Evolutionary conservation across 768 basidiomycete genomes (phyloP).

Genomic region (Coprinopsis sp.): DNA sequence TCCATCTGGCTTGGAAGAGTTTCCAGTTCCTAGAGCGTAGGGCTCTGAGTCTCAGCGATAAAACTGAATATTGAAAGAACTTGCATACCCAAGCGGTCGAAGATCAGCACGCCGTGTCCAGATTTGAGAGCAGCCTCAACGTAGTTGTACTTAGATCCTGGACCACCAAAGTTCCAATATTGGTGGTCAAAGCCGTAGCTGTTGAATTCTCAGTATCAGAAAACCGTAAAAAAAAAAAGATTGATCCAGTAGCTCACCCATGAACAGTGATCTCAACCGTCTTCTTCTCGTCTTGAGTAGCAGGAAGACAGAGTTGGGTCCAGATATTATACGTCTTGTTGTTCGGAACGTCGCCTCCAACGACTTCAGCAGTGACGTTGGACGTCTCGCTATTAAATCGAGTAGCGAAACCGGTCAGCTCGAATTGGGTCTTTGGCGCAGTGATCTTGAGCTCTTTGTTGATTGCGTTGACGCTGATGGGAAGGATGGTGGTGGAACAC

Average conservation of each 20-base stretch:
- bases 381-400: neutral
- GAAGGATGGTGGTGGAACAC: neutral
- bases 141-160: conserved; percentile 18
- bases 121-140: conserved; percentile 15
- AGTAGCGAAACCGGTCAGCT: conserved; percentile 1
- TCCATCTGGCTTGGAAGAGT: conserved; percentile 20
- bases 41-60: neutral
- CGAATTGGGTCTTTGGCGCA: neutral
- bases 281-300: neutral
- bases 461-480: neutral
- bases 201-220: neutral
- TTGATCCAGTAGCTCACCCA: conserved; percentile 13
- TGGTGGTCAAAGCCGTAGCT: conserved; percentile 21
- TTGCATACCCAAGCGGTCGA: conserved; percentile 19
- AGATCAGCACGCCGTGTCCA: conserved; percentile 18
- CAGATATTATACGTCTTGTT: neutral
- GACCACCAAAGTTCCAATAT: conserved; percentile 20
- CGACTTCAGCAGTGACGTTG: neutral
- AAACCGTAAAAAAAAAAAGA: neutral
- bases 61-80: neutral
- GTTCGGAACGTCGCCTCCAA: neutral
- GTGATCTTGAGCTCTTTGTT: neutral
- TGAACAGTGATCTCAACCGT: conserved; percentile 19
- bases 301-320: neutral
- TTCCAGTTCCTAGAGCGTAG: conserved; percentile 15